These are phyloP conservation scores for Leishmania major DNA, from an alignment of 208 protist genomes.

Conservation along the genomic window DNA sequence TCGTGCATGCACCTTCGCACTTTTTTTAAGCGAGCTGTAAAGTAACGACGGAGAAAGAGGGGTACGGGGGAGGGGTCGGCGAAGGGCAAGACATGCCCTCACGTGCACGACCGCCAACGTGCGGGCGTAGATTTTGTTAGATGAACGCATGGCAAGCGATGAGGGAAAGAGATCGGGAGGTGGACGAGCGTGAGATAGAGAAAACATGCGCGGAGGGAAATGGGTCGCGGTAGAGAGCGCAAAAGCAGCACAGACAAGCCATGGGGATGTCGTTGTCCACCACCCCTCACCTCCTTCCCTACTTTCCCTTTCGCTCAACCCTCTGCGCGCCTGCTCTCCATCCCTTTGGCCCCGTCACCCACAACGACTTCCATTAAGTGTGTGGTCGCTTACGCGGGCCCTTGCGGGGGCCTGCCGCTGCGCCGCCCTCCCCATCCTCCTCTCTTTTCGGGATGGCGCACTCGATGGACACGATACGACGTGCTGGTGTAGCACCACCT, in stretches of 20 bases:
- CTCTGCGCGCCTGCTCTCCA: neutral
- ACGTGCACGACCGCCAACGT: too few species aligned
- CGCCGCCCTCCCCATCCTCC: neutral
- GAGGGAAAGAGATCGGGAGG: neutral
- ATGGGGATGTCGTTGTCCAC: neutral
- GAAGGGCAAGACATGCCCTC: neutral
- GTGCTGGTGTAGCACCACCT: neutral
- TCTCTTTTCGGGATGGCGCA: constrained; percentile 10
- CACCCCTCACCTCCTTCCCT: neutral
- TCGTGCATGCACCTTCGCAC: neutral
- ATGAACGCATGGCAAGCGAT: neutral
- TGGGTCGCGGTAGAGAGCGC: neutral
- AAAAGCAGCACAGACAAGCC: neutral
- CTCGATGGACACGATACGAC: constrained; percentile 24
- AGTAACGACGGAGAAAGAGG: neutral
- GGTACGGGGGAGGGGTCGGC: neutral
- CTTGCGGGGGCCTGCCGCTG: neutral
- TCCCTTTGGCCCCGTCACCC: neutral
- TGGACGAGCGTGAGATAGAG: neutral
- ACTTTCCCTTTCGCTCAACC: too few species aligned
- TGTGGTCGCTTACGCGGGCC: neutral
- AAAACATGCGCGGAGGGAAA: neutral
- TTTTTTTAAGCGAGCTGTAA: neutral
- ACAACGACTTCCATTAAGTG: neutral
- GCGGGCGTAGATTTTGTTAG: neutral